Evolutionary conservation across 768 basidiomycete species (phyloP).

Genomic region (Trametes gibbosa): DNA sequence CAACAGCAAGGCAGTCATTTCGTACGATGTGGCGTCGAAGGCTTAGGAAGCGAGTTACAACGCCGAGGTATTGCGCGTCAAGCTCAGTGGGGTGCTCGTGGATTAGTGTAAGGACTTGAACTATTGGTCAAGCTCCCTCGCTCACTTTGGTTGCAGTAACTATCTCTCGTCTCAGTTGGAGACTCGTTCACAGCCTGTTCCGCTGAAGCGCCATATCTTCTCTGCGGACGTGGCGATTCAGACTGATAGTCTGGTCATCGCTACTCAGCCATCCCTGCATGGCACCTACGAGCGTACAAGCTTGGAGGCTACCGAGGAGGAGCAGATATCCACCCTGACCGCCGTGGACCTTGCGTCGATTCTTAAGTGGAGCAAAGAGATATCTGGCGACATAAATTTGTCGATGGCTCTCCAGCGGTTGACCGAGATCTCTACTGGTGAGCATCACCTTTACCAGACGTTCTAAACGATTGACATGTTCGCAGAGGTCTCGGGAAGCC

Average conservation of each 20-base stretch:
- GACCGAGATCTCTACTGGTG: slow-evolving; percentile 71
- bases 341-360: slow-evolving; percentile 66
- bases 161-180: slow-evolving; percentile 49
- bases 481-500: slow-evolving; percentile 62
- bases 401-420: slow-evolving; percentile 63
- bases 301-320: slow-evolving; percentile 44
- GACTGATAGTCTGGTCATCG: slow-evolving; percentile 39
- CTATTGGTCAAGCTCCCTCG: not conserved
- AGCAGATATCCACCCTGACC: slow-evolving; percentile 51
- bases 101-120: slow-evolving; percentile 53
- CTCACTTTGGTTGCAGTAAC: slow-evolving; percentile 34
- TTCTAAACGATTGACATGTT: not conserved
- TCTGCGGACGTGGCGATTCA: slow-evolving; percentile 63
- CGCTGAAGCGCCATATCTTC: slow-evolving; percentile 54
- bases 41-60: slow-evolving; percentile 65
- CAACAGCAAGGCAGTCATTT: slow-evolving; percentile 70
- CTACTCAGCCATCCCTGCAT: slow-evolving; percentile 33
- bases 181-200: slow-evolving; percentile 39
- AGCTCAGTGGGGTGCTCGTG: slow-evolving; percentile 70
- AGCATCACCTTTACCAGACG: not conserved
- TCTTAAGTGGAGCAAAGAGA: slow-evolving; percentile 72
- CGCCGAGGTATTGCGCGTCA: slow-evolving; percentile 64
- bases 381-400: slow-evolving; percentile 70
- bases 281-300: slow-evolving; percentile 33
- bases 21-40: slow-evolving; percentile 59